Conservation (phyloP, 2,329 filamentous ascomycete genomes). For the Exophiala alcalophila region DNA sequence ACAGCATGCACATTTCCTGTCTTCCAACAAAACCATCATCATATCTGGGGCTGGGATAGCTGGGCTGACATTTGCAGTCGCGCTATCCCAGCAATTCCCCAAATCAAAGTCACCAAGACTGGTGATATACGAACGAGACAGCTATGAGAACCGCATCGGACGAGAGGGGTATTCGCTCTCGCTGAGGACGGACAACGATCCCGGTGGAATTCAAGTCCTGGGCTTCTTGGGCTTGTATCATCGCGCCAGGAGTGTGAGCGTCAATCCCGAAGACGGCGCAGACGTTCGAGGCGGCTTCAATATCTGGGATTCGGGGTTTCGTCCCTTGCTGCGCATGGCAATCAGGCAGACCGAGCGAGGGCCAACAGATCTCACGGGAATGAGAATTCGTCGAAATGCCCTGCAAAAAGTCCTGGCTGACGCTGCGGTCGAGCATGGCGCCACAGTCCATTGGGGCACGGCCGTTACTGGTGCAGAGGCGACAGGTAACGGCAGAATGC, state of each 20-base stretch:
- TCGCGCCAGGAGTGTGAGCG: conserved; percentile 19
- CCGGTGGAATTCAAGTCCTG: conserved; percentile 31
- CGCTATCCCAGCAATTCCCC: conserved; percentile 42
- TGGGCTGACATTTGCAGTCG: conserved; percentile 44
- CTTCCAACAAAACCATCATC: conserved; percentile 43
- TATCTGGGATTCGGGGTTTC: conserved; percentile 27
- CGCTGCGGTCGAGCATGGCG: conserved; percentile 30
- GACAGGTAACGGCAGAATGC: conserved; percentile 11
- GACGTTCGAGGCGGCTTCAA: conserved; percentile 19
- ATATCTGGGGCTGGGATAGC: conserved; percentile 44
- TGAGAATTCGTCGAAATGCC: conserved; percentile 25
- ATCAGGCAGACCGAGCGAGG: background rate
- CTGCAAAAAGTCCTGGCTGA: conserved; percentile 24
- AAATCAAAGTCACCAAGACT: conserved; percentile 36
- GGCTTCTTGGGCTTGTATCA: conserved; percentile 32
- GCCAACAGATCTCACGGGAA: conserved; percentile 8
- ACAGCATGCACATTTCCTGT: conserved; percentile 1
- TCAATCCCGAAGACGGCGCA: conserved; percentile 11
- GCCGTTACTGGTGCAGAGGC: conserved; percentile 14
- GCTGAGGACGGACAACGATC: conserved; percentile 30
- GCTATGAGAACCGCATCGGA: conserved; percentile 30
- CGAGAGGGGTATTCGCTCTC: conserved; percentile 33
- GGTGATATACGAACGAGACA: conserved; percentile 45
- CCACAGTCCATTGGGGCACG: conserved; percentile 23
- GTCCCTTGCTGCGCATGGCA: conserved; percentile 4